Evolutionary conservation across 352 stramenopile genomes (phyloP), one percentile per base, ranked within the genome.

Genomic region (Phytopythium montanum): DNA sequence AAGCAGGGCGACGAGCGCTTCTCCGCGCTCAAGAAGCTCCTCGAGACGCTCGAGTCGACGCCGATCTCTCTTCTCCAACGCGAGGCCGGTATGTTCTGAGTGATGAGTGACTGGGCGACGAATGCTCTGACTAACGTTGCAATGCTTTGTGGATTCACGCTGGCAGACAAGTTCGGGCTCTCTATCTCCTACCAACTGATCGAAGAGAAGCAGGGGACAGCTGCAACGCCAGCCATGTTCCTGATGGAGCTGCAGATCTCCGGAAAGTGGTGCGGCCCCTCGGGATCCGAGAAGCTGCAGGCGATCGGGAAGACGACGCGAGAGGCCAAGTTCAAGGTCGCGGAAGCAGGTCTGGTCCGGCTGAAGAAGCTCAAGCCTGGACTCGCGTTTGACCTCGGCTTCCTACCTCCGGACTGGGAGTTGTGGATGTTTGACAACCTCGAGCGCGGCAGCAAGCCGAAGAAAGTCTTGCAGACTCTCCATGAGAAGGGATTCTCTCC

Each of bases 251-350:
- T 90, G 42, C 64, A 62, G 36, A 68, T 92, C 21, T 50, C 68
- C 9, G 74, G 78, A 19, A 85, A 88, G 64, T 85, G 71, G 42
- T 85, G 79, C 44, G 78, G 67, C 2, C 53, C 73, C 0, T 69
- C 60, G 10, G 68, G 72, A n/a, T 48, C 52, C 34, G 66, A 78
- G 51, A 68, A 45, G 26, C 62, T 90, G 3, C 70, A 80, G 59
- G 68, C 66, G 1, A 56, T 73, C 4, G 81, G 81, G 0, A 81
- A 72, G 54, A 84, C 74, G 4, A 88, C 79, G 2, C 77, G 77
- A 56, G 81, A 93, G 50, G 81, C 83, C 54, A 93, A 93, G 53
- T 86, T 88, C 65, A 79, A 80, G 51, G 81, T 69, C 39, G 83
- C 81, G 1, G 75, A 91, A 53, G 68, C 70, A 28, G 83, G 67